These are phyloP conservation scores for Pestalotiopsis sp. DNA, from an alignment of 2,329 filamentous ascomycete species.

Conservation along the genomic window DNA sequence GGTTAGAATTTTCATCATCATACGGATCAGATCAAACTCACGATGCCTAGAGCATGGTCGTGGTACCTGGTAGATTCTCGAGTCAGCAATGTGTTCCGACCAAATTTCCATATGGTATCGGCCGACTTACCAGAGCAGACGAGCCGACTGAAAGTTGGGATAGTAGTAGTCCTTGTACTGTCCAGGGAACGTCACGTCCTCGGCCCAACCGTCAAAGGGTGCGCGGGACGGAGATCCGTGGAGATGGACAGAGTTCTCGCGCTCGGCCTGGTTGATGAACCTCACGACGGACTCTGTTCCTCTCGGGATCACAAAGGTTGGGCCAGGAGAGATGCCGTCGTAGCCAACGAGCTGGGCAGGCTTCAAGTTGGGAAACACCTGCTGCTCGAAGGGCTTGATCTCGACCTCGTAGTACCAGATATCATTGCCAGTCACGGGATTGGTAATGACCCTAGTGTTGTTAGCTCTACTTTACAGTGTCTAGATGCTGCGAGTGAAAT, in stretches of 20 bases:
- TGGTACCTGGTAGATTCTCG: constrained; percentile 42
- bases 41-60: constrained; percentile 42
- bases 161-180: constrained; percentile 64
- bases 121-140: constrained; percentile 49
- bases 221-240: constrained; percentile 55
- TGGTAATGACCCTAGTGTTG: constrained; percentile 31
- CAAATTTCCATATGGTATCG: not conserved
- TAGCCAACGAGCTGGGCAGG: constrained; percentile 46
- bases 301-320: constrained; percentile 50
- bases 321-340: constrained; percentile 57
- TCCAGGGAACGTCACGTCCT: constrained; percentile 52
- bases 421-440: constrained; percentile 37
- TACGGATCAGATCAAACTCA: constrained; percentile 16
- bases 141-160: constrained; percentile 55
- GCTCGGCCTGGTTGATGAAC: constrained; percentile 52
- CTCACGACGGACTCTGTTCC: constrained; percentile 57
- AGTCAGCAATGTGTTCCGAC: not conserved
- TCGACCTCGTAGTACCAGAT: constrained; percentile 41
- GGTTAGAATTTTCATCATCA: not conserved
- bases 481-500: not conserved
- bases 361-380: constrained; percentile 39
- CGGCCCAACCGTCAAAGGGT: constrained; percentile 57
- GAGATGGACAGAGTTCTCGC: constrained; percentile 53
- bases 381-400: constrained; percentile 35
- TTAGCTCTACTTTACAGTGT: not conserved